phyloP scores from a whole-genome alignment of 148 eudicot species.

The Silene conica region DNA sequence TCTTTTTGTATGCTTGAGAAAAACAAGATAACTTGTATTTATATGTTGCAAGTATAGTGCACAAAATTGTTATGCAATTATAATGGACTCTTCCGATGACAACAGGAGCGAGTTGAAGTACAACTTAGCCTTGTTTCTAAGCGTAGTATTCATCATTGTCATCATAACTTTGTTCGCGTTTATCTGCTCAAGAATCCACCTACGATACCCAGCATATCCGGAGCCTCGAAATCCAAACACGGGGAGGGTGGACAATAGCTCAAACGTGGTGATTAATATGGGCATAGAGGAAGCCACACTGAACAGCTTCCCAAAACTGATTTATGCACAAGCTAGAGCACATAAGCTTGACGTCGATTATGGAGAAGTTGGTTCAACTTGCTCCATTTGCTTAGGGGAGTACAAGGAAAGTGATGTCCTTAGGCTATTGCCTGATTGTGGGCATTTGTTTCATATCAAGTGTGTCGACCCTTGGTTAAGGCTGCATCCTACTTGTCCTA shows the following conservation, averaged over 20 bases:
- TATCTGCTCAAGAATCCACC: conserved; percentile 9
- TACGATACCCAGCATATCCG: neutral
- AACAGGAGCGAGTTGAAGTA: neutral
- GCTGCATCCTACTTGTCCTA: conserved; percentile 72
- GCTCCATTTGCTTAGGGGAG: conserved; percentile 80
- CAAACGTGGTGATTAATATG: neutral
- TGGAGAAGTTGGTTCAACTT: conserved; percentile 21
- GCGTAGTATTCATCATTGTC: neutral
- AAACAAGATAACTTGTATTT: too few relatives aligned
- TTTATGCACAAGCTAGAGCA: conserved; percentile 3
- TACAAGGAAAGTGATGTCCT: conserved; percentile 56
- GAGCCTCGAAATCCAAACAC: neutral
- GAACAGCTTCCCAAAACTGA: conserved; percentile 3
- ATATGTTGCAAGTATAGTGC: too few relatives aligned
- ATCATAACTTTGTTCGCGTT: neutral
- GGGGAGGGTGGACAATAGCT: conserved; percentile 2
- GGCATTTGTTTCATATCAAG: conserved; percentile 70
- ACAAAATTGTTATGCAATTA: neutral
- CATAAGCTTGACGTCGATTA: neutral
- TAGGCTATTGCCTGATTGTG: conserved; percentile 65
- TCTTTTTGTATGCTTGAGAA: too few relatives aligned
- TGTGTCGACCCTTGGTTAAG: conserved; percentile 90
- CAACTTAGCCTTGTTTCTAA: conserved; percentile 11
- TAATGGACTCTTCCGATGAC: conserved; percentile 7
- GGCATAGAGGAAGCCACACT: conserved; percentile 7